These are phyloP conservation scores for Cupressus sempervirens DNA, from an alignment of 75 land plant genomes.

Conservation along the genomic window DNA sequence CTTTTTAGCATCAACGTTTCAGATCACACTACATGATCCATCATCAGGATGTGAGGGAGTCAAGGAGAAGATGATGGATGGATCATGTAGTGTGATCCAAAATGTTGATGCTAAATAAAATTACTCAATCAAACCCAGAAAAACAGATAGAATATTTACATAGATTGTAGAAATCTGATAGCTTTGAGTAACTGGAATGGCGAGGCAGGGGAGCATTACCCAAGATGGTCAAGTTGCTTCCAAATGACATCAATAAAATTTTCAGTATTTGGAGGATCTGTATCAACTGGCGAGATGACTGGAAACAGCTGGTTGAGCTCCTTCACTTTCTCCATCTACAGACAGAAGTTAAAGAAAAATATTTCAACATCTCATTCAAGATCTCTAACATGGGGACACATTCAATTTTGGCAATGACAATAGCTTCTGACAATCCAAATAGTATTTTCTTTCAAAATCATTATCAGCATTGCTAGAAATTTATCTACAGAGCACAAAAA, in stretches of 20 bases:
- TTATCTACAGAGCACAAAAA: not conserved
- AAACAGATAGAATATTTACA: too few relatives aligned
- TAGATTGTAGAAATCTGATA: too few relatives aligned
- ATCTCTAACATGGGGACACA: not conserved
- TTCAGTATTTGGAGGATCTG: constrained; percentile 47
- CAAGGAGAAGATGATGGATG: too few relatives aligned
- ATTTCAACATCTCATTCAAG: not conserved
- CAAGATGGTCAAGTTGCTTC: constrained; percentile 92
- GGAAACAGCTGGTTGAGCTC: constrained; percentile 77
- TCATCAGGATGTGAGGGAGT: too few relatives aligned
- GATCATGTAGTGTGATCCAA: too few relatives aligned
- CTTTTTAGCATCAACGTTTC: too few relatives aligned
- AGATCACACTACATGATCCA: too few relatives aligned
- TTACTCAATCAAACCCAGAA: too few relatives aligned
- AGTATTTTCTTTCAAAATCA: not conserved
- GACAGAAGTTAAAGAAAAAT: constrained; percentile 1
- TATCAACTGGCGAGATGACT: constrained; percentile 38
- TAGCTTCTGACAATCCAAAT: not conserved
- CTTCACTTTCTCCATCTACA: constrained; percentile 50
- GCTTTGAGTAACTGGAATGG: not conserved
- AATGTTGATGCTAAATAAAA: too few relatives aligned
- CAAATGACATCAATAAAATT: constrained; percentile 61
- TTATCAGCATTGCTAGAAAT: not conserved
- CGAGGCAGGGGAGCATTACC: constrained; percentile 37
- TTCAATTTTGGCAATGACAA: not conserved